A percentile compares a stretch with the other conserved stretches of the same genome.
Conservation (phyloP, 768 basidiomycete genomes). For the Pleurotus tuber-regium region DNA sequence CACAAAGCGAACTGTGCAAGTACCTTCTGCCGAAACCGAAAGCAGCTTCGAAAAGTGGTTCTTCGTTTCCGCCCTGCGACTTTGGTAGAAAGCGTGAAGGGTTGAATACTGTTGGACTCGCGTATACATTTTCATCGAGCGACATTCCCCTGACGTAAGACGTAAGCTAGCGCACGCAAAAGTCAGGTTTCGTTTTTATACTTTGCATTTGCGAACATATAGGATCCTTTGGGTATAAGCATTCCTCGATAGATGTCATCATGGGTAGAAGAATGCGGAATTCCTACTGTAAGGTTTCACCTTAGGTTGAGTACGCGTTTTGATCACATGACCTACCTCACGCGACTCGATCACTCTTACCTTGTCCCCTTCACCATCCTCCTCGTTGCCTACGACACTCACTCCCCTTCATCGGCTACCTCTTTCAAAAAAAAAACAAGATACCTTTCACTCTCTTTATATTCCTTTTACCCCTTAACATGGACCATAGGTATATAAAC, state of each 20-base stretch:
- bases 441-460: background rate
- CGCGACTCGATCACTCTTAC: background rate
- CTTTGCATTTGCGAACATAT: constrained; percentile 10
- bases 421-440: background rate
- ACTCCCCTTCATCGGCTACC: no score
- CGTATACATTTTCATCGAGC: background rate
- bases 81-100: background rate
- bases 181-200: background rate
- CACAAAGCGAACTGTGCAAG: background rate
- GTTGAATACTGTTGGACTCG: background rate
- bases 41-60: background rate
- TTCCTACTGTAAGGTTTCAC: background rate
- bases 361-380: background rate
- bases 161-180: background rate
- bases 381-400: background rate
- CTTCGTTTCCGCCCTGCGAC: background rate
- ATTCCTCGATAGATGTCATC: constrained; percentile 23
- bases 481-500: background rate
- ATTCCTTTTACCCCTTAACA: background rate
- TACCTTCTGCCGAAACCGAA: background rate
- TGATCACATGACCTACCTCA: background rate
- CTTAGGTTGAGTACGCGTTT: background rate
- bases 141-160: background rate
- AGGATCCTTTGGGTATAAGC: constrained; percentile 20
- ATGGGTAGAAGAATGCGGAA: constrained; percentile 16